These are phyloP conservation scores for Penicillium sp. DNA, from an alignment of 2,329 filamentous ascomycete genomes.

Conservation along the genomic window DNA sequence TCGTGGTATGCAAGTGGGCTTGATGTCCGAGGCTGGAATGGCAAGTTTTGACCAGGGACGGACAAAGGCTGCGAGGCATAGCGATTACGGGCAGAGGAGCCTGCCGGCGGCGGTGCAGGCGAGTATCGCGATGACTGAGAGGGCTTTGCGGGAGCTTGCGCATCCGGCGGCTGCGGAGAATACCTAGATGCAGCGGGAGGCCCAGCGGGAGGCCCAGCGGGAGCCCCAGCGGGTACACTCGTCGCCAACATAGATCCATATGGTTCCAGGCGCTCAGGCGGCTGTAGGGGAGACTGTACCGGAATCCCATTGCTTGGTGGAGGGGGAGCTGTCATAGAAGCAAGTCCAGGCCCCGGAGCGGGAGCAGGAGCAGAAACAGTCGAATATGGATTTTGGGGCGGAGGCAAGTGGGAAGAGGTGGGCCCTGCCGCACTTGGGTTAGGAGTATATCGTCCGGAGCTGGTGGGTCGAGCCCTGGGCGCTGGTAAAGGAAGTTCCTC, in stretches of 20 bases:
- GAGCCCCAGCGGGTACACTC: constrained; percentile 29
- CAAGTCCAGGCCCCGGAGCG: neutral
- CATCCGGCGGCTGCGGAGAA: constrained; percentile 40
- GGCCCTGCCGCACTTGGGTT: constrained; percentile 28
- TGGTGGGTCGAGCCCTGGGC: constrained; percentile 59
- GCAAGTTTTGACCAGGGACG: constrained; percentile 38
- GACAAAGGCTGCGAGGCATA: constrained; percentile 41
- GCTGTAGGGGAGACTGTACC: constrained; percentile 27
- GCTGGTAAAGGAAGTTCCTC: constrained; percentile 67
- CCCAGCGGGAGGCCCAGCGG: constrained; percentile 28
- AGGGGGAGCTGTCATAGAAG: constrained; percentile 19
- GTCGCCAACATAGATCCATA: constrained; percentile 30
- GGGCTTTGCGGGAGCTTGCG: constrained; percentile 34
- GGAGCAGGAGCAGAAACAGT: neutral
- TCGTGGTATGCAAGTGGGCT: constrained; percentile 59
- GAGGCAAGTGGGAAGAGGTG: constrained; percentile 13
- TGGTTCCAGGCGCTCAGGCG: constrained; percentile 33
- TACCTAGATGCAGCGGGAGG: constrained; percentile 38
- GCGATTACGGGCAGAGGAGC: constrained; percentile 31
- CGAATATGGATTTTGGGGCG: constrained; percentile 20
- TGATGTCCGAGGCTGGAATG: constrained; percentile 63
- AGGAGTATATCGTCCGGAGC: constrained; percentile 42
- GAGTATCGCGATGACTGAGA: constrained; percentile 43
- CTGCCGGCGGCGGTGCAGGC: constrained; percentile 43
- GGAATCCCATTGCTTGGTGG: constrained; percentile 3